Evolutionary conservation across 148 eudicot genomes (phyloP), one percentile per base, ranked within the genome.

Genomic region (Silene conica): DNA sequence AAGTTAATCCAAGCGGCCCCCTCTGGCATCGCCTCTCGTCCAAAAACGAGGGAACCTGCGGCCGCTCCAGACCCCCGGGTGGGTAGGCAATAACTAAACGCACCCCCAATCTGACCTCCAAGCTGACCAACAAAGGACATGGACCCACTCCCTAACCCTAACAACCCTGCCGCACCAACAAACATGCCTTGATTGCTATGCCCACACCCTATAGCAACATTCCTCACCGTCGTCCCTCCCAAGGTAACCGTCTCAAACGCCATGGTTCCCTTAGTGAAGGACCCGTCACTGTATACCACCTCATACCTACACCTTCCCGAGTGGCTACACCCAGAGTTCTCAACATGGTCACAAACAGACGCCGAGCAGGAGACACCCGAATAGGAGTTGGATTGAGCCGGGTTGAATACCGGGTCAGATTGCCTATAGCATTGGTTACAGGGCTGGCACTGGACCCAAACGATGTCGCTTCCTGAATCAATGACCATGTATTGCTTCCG

Each of bases 391-490:
- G 98, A 93, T 21, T 62, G 72, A 8, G 92, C 69, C 54, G 98
- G 98, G 89, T 93, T 86, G 68, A 93, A 93, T 0, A 93, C 87
- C 52, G 98, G 98, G 87, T 93, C 98, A 64, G 95, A 79, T n/a
- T 93, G 98, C 25, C 71, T 81, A 77, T 93, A 93, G 22, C 98
- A 93, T 38, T 75, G 87, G 63, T 66, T 82, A 34, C 98, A 93
- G 1, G 98, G 98, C 73, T 89, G 89, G 78, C 98, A 93, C 72
- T 93, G 98, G 31, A 93, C 92, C 98, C 98, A 93, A 1, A 90
- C 89, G 31, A 93, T 82, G 70, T 93, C 98, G 73, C 92, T 87
- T 0, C 98, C 98, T 6, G 98, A 87, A 66, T 93, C 98, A 23
- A 93, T 85, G 0, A 91, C 98, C 84, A 91, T 69, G 84, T 89